Conservation (phyloP, 768 basidiomycete species). For the Psilocybe subaeruginosa region DNA sequence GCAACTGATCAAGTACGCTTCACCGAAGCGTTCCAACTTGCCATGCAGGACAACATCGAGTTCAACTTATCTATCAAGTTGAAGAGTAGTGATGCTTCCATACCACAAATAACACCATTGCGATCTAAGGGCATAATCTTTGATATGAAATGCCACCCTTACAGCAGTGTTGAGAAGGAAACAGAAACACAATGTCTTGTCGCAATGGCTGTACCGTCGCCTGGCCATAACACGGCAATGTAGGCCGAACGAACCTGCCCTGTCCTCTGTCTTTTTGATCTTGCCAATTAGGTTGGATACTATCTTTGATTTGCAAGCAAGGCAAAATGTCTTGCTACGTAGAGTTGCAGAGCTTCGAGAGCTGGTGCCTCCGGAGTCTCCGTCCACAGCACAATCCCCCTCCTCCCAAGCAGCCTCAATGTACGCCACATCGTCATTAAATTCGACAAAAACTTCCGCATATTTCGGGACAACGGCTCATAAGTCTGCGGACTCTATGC, state of each 20-base stretch:
- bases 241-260: constrained; percentile 30
- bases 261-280: background rate
- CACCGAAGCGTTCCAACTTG: constrained; percentile 56
- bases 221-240: constrained; percentile 73
- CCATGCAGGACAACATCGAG: constrained; percentile 50
- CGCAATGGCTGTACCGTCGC: constrained; percentile 76
- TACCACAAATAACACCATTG: constrained; percentile 23
- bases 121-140: constrained; percentile 59
- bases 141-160: constrained; percentile 70
- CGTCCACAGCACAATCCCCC: constrained; percentile 26
- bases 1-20: constrained; percentile 64
- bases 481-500: background rate
- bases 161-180: constrained; percentile 42
- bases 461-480: background rate
- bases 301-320: constrained; percentile 82
- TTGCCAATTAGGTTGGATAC: constrained; percentile 58
- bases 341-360: constrained; percentile 49
- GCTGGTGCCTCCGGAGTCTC: constrained; percentile 27
- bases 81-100: constrained; percentile 42
- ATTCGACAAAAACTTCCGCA: constrained; percentile 10
- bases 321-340: constrained; percentile 80
- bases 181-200: constrained; percentile 65
- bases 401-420: constrained; percentile 29
- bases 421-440: constrained; percentile 39
- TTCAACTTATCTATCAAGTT: constrained; percentile 65